Evolutionary conservation across 441 rosid species (phyloP).

Genomic region (Corymbia calophylla): DNA sequence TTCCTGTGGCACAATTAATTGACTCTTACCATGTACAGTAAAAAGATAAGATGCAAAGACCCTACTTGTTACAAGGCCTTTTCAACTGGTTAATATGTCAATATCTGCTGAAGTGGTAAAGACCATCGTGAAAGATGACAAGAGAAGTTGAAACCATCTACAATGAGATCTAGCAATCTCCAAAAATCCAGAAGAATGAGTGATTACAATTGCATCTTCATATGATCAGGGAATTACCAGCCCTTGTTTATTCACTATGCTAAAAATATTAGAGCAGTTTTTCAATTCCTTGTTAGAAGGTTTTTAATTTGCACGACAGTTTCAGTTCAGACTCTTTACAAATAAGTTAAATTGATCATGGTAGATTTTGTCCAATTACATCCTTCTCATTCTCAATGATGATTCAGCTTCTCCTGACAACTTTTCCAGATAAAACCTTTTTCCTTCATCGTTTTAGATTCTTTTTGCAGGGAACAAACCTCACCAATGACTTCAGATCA

Average conservation of each 20-base stretch:
- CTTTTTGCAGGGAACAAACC: neutral
- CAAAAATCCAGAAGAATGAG: neutral
- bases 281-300: neutral
- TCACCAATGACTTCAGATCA: neutral
- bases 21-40: neutral
- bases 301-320: neutral
- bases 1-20: constrained; percentile 26
- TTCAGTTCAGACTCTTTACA: neutral
- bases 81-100: neutral
- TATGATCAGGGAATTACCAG: neutral
- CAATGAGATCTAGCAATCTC: neutral
- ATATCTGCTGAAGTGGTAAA: neutral
- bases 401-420: neutral
- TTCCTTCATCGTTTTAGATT: neutral
- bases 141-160: neutral
- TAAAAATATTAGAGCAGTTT: neutral
- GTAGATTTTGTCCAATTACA: neutral
- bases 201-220: neutral
- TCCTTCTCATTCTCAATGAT: neutral
- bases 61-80: neutral
- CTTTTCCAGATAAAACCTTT: neutral
- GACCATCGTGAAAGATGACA: neutral
- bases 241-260: neutral
- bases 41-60: neutral
- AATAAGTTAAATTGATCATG: neutral